phyloP scores from a whole-genome alignment of 768 basidiomycete genomes.

The Asterophora lycoperdoides region DNA sequence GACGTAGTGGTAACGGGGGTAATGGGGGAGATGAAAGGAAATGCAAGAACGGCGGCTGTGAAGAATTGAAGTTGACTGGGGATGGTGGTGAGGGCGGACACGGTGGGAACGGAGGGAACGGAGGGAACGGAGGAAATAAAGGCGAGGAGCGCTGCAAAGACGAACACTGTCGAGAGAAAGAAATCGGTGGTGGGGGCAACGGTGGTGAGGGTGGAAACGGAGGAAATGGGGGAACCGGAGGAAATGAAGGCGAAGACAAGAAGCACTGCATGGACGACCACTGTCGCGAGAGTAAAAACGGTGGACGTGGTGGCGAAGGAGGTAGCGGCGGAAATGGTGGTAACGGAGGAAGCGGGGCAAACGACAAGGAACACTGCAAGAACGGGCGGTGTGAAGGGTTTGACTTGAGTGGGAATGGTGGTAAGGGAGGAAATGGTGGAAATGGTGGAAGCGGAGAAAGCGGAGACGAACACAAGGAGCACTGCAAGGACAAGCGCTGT shows the following conservation, averaged over 20 bases:
- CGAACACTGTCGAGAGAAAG: no score
- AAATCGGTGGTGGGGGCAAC: background rate
- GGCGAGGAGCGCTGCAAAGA: background rate
- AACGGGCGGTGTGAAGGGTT: no score
- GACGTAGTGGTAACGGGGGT: background rate
- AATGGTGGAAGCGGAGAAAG: background rate
- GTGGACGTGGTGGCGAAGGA: conserved; percentile 5
- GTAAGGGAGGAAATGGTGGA: background rate
- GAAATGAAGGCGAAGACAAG: background rate
- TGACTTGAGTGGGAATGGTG: background rate
- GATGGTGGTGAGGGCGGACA: conserved; percentile 5
- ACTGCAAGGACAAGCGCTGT: background rate
- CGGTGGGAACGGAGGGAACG: background rate
- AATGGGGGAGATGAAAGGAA: background rate
- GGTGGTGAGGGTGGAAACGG: background rate
- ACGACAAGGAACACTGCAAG: background rate
- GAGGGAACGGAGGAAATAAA: background rate
- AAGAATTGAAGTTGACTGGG: background rate
- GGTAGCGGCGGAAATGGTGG: background rate
- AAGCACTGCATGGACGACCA: background rate
- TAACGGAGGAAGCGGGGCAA: background rate
- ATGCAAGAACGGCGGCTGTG: background rate
- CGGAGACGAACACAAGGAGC: no score
- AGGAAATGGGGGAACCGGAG: background rate
- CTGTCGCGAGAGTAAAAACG: background rate